Evolutionary conservation across 805 yeast genomes (phyloP).

Genomic region (Hanseniaspora vineae): DNA sequence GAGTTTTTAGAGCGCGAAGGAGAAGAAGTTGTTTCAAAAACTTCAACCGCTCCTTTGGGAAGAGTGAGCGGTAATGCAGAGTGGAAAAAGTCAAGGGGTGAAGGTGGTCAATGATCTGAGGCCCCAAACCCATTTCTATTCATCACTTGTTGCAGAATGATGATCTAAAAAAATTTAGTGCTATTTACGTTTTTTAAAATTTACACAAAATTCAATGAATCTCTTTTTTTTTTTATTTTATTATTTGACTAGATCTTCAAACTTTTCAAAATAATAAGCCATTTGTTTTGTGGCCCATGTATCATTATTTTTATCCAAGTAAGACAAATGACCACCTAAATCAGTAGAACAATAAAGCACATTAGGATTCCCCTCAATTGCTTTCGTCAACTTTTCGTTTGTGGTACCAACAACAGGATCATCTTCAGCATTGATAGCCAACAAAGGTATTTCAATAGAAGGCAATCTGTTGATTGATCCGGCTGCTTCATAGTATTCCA

Average conservation of each 20-base stretch:
- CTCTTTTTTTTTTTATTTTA: background rate
- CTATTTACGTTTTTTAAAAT: too few relatives aligned
- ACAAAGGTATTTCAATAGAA: conserved; percentile 45
- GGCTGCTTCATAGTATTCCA: conserved; percentile 52
- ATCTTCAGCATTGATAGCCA: conserved; percentile 49
- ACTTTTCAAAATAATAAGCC: conserved; percentile 28
- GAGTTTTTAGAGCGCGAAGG: conserved; percentile 22
- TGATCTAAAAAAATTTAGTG: too few relatives aligned
- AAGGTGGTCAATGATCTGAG: conserved; percentile 35
- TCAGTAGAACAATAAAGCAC: conserved; percentile 43
- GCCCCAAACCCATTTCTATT: too few relatives aligned
- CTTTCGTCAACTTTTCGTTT: conserved; percentile 34
- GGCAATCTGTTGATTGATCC: conserved; percentile 45
- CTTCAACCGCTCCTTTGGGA: conserved; percentile 14
- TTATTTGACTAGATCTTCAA: conserved; percentile 19
- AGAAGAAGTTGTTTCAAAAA: conserved; percentile 5
- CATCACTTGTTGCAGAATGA: too few relatives aligned
- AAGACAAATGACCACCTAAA: conserved; percentile 62
- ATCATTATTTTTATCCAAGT: conserved; percentile 29
- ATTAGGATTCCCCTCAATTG: conserved; percentile 43
- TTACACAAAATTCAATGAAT: background rate
- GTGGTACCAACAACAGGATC: conserved; percentile 51
- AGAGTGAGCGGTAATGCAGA: conserved; percentile 64
- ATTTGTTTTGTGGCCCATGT: conserved; percentile 37
- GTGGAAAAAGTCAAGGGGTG: conserved; percentile 77